Evolutionary conservation across 257 asterid genomes (phyloP), one percentile per base, ranked within the genome.

Genomic region (Coffea eugenioides): DNA sequence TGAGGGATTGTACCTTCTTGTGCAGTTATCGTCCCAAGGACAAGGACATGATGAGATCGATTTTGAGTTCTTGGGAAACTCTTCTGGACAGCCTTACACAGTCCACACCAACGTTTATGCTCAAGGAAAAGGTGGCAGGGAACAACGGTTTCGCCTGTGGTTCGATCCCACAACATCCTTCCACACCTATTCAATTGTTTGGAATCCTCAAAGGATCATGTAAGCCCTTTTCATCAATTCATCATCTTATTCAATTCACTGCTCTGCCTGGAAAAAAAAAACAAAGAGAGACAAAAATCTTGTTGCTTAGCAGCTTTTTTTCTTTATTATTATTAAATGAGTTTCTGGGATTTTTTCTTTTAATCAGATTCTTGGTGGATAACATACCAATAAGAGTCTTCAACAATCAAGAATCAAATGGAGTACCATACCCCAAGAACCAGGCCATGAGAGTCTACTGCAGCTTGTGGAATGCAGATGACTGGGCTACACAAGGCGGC

Each of bases 141-240:
- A 85, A 39, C 88, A 85, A 27, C 86, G 74, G 16, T 85, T 85
- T 62, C 78, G 59, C 14, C 88, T 80, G 2, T 85, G 88, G 88
- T 85, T 85, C n/a, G 88, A 85, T 25, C 88, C 88, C 3, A 59
- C 86, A 13, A 56, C 76, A 9, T 54, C 82, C 8, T 85, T 73
- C 80, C 88, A 85, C 81, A 83, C 84, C 14, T 85, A 85, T 75
- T 49, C 88, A 20, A 64, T 82, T 46, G 82, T 85, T 18, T 85
- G 88, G 88, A 85, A 85, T 11, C 12, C n/a, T 14, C 41, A 54
- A 13, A 51, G 15, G 69, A 54, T 25, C 31, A 68, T 68, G 72
- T 68, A 14, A 27, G 72, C n/a, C 48, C 20, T 39, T 68, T 27
- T 68, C 43, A 68, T 25, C 36, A 57, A 57, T 15, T 15, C 62